These are phyloP conservation scores for Neostapfia colusana DNA, from an alignment of 176 grass and related monocot species.

Conservation along the genomic window DNA sequence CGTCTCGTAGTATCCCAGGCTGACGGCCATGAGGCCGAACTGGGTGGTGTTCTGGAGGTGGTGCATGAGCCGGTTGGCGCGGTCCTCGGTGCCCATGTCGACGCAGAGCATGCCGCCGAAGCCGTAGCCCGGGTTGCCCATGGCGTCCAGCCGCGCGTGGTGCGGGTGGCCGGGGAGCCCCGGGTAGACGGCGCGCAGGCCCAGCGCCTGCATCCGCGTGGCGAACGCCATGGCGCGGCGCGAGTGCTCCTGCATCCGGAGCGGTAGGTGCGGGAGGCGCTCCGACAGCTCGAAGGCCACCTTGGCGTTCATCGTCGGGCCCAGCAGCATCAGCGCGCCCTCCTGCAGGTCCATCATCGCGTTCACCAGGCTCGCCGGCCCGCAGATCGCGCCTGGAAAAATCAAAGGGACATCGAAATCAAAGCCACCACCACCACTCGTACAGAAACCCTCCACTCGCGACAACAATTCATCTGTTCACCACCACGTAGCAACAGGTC, in stretches of 20 bases:
- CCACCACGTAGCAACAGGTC: not conserved
- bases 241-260: constrained; percentile 96
- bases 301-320: constrained; percentile 98
- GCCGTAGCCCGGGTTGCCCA: constrained; percentile 72
- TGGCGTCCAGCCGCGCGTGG: constrained; percentile 56
- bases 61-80: constrained; percentile 88
- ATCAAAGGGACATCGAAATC: too few species aligned
- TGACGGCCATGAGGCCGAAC: constrained; percentile 98
- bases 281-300: constrained; percentile 86
- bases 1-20: constrained; percentile 90
- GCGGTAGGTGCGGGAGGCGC: constrained; percentile 80
- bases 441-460: too few species aligned
- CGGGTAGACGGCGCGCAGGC: constrained; percentile 77
- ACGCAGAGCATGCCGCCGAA: constrained; percentile 89
- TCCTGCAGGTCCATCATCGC: constrained; percentile 92
- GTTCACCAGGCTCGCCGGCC: constrained; percentile 79
- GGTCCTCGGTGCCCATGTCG: constrained; percentile 93
- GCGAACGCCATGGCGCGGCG: constrained; percentile 70
- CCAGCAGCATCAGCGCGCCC: constrained; percentile 82
- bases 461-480: too few species aligned
- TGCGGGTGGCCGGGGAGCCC: constrained; percentile 82
- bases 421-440: not conserved
- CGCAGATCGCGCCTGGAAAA: constrained; percentile 75
- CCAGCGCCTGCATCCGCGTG: constrained; percentile 52
- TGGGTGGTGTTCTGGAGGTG: constrained; percentile 96